Base-by-base conservation (phyloP, 2,329 filamentous ascomycete species). In the Biscogniauxia marginata region DNA sequence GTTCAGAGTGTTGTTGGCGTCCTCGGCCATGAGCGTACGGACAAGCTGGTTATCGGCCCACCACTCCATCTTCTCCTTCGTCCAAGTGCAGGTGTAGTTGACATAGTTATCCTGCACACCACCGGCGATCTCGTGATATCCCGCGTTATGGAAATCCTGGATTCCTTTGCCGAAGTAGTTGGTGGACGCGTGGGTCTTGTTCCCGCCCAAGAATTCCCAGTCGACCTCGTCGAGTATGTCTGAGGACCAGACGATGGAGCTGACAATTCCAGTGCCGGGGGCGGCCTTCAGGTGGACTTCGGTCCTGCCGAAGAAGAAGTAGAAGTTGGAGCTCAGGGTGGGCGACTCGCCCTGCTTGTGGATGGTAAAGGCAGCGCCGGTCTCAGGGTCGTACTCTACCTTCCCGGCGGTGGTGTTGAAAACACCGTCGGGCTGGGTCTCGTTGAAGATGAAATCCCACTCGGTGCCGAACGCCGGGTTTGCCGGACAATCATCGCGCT, bases 151-250 rank as follows among this genome's bases (percentile, higher is more conserved):
- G 74, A 78, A 69, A 77, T 89, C 71, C 74, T 84, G 76, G 76
- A 74, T 78, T 49, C 89, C 90, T 77, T 93, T 91, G 71, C 89
- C 87, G 66, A 89, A 93, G 75, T 88, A 93, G 77, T 93, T 93
- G 63, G 84, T 87, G 65, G 89, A 81, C 7, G 84, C 88, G 30
- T 80, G 74, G 16, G 79, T 83, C 54, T 76, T 73, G 67, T 90
- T 87, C 55, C 81, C 81, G 47, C 90, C 90, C 56, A 91, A 80
- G 68, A 90, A 89, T 70, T 95, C 90, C 84, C 90, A 93, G 69
- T 96, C 92, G 44, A 96, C 86, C 74, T 96, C 91, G 70, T 96
- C 92, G 13, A 93, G 80, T 65, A 92, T 87, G 64, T 95, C 88
- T 50, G 89, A 93, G 63, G 95, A 81, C 72, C 93, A 81, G 70